Evolutionary conservation across 2,329 filamentous ascomycete species (phyloP).

Genomic region (Colletotrichum sp.): DNA sequence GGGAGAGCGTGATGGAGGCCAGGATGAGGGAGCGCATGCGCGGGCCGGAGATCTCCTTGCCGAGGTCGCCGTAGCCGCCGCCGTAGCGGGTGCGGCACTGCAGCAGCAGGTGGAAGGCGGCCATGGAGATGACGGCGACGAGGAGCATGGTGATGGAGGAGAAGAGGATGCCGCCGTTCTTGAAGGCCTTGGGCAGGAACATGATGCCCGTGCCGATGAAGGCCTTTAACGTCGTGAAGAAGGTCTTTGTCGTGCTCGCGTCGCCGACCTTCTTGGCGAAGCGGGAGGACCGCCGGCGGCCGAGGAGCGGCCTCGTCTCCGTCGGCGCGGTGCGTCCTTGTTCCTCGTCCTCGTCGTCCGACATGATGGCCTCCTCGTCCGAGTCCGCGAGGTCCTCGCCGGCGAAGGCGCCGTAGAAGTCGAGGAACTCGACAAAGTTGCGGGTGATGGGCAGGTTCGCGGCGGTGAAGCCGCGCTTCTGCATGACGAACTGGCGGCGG

Average conservation of each 20-base stretch:
- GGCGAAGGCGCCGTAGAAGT: slow-evolving; percentile 78
- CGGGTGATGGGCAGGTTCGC: slow-evolving; percentile 58
- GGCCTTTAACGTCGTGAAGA: slow-evolving; percentile 79
- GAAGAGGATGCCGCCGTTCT: slow-evolving; percentile 78
- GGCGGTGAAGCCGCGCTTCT: slow-evolving; percentile 30
- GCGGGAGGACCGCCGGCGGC: slow-evolving; percentile 57
- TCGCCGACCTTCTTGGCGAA: slow-evolving; percentile 52
- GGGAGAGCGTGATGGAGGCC: slow-evolving; percentile 73
- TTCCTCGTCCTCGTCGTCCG: slow-evolving; percentile 47
- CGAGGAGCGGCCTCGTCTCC: slow-evolving; percentile 67
- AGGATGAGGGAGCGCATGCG: slow-evolving; percentile 71
- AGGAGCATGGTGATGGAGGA: slow-evolving; percentile 71
- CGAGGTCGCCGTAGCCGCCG: slow-evolving; percentile 78
- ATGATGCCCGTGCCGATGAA: slow-evolving; percentile 84
- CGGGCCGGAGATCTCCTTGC: slow-evolving; percentile 67
- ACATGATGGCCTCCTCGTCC: slow-evolving; percentile 63
- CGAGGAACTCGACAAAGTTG: slow-evolving; percentile 78
- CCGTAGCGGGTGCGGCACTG: slow-evolving; percentile 68
- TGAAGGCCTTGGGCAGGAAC: slow-evolving; percentile 81
- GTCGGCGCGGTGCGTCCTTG: slow-evolving; percentile 32
- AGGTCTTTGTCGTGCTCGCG: slow-evolving; percentile 73
- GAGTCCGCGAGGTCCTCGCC: slow-evolving; percentile 70
- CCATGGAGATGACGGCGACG: slow-evolving; percentile 69
- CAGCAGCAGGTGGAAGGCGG: slow-evolving; percentile 75
- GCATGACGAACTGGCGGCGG: slow-evolving; percentile 50